Evolutionary conservation across 2,329 filamentous ascomycete genomes (phyloP), one percentile per base, ranked within the genome.

Genomic region (Clarireedia homoeocarpa): DNA sequence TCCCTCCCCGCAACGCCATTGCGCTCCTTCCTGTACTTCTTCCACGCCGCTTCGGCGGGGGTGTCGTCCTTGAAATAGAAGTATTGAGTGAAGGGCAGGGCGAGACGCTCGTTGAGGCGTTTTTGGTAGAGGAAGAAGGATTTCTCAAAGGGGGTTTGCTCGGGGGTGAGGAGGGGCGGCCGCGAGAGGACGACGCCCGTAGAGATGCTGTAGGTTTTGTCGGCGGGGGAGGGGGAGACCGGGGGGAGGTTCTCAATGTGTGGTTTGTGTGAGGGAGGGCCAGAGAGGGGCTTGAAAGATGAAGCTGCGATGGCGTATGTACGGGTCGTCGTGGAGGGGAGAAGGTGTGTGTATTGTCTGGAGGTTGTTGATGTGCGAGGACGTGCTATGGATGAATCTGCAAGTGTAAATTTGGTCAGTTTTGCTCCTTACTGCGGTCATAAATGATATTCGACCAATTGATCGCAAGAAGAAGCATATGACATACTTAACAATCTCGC

Each of bases 71-170:
- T 95, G 81, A 91, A 95, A 80, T 95, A 99, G 75, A 97, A 94
- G 70, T 88, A 88, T 63, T 88, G 84, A 56, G 88, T 88, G 72
- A 97, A 99, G 1, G 91, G 89, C 4, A 94, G 80, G 20, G 86
- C 84, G 52, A 96, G 80, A 45, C 94, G 88, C 77, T 99, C 94
- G 72, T 97, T 96, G 59, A 99, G 80, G 14, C 94, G 90, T 66
- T 92, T 92, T 75, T 99, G 94, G 76, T 99, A 99, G 71, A 99
- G 91, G 78, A 87, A 96, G 75, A 87, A 97, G 61, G 92, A 80
- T 69, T 90, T 88, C 73, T 99, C 94, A 73, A 99, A 97, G 12
- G 89, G 79, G 36, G 88, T 88, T 53, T 92, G 84, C 59, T 86
- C 79, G 63, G 88, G 86, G 26, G 94, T 97, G 66, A 99, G 79